Evolutionary conservation across 768 basidiomycete species (phyloP).

Genomic region (Mrakia gelida): DNA sequence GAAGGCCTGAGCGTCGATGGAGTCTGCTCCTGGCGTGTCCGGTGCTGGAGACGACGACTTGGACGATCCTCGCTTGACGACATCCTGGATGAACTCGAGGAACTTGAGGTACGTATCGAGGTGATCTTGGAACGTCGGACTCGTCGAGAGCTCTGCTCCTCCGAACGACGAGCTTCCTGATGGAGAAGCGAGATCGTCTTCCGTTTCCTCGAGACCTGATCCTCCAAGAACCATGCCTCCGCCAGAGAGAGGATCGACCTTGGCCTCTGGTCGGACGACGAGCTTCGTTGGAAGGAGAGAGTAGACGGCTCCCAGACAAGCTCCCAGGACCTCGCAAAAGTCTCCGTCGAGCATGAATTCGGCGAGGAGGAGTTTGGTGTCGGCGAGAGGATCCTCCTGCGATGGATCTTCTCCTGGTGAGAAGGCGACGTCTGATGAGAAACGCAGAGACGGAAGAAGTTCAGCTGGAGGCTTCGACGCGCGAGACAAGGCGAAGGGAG

Average conservation of each 20-base stretch:
- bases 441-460: slow-evolving; percentile 39
- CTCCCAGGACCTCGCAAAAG: slow-evolving; percentile 93
- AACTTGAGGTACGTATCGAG: slow-evolving; percentile 86
- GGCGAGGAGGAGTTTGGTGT: slow-evolving; percentile 79
- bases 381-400: slow-evolving; percentile 63
- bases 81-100: slow-evolving; percentile 86
- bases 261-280: slow-evolving; percentile 50
- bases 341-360: slow-evolving; percentile 96
- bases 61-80: slow-evolving; percentile 55
- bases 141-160: slow-evolving; percentile 60
- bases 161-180: neutral
- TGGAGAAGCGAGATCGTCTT: neutral
- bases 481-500: neutral
- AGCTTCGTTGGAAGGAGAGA: slow-evolving; percentile 85
- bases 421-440: slow-evolving; percentile 31
- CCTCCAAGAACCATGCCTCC: slow-evolving; percentile 62
- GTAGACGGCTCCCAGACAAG: slow-evolving; percentile 87
- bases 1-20: neutral
- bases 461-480: neutral
- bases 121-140: slow-evolving; percentile 67
- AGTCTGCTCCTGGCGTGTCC: neutral
- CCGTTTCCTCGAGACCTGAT: neutral
- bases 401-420: slow-evolving; percentile 30
- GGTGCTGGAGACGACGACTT: slow-evolving; percentile 1
- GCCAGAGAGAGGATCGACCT: slow-evolving; percentile 36